phyloP scores from a whole-genome alignment of 441 rosid species.

The Biscutella auriculata region DNA sequence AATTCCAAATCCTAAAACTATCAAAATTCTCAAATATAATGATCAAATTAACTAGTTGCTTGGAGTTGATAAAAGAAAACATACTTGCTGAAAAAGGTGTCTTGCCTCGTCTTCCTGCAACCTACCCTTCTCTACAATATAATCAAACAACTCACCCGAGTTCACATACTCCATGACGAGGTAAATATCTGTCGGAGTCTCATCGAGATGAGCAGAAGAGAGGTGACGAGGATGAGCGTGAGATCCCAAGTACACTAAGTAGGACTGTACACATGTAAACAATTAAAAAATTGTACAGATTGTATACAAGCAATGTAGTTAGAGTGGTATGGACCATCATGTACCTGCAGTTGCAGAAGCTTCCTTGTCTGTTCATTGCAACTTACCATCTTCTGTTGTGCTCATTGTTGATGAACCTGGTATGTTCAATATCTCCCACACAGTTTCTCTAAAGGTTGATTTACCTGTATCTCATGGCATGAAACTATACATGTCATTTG shows the following conservation, averaged over 20 bases:
- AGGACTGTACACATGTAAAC: slow-evolving; percentile 24
- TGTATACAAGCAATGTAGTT: background rate
- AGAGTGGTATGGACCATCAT: slow-evolving; percentile 67
- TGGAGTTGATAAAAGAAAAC: background rate
- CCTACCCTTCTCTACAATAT: slow-evolving; percentile 85
- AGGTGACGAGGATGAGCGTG: slow-evolving; percentile 21
- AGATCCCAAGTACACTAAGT: slow-evolving; percentile 44
- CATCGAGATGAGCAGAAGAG: slow-evolving; percentile 24
- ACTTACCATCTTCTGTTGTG: slow-evolving; percentile 64
- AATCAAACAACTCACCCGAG: slow-evolving; percentile 93
- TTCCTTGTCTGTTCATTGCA: slow-evolving; percentile 46
- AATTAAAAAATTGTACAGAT: background rate
- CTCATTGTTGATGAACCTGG: slow-evolving; percentile 88
- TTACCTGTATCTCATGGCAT: slow-evolving; percentile 4
- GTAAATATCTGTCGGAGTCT: slow-evolving; percentile 71
- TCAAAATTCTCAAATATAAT: background rate
- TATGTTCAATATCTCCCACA: slow-evolving; percentile 25
- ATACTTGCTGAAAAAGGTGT: slow-evolving; percentile 86
- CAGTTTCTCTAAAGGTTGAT: background rate
- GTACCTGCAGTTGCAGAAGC: slow-evolving; percentile 65
- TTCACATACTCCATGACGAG: slow-evolving; percentile 92
- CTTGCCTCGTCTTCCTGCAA: slow-evolving; percentile 94
- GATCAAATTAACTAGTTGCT: background rate
- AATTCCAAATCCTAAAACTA: no score
- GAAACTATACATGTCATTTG: slow-evolving; percentile 18